A percentile compares a stretch with the other conserved stretches of the same genome.
Conservation (phyloP, 495 filamentous ascomycete genomes). For the Haplographium delicatum region DNA sequence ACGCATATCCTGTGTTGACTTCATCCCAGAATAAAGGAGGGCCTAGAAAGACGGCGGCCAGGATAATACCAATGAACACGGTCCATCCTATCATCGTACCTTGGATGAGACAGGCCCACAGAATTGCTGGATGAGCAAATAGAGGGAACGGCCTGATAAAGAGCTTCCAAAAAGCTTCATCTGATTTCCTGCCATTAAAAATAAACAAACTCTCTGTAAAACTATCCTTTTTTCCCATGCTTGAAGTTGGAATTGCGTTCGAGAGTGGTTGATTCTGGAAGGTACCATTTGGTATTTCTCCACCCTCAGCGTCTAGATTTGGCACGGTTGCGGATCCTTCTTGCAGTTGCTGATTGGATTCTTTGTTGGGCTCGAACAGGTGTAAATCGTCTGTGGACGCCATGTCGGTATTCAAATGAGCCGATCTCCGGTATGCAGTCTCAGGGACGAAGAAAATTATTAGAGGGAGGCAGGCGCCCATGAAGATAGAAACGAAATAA, state of each 20-base stretch:
- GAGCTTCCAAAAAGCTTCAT: conserved; percentile 55
- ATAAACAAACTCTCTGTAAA: conserved; percentile 54
- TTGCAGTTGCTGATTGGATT: background rate
- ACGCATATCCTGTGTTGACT: conserved; percentile 81
- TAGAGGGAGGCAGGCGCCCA: conserved; percentile 54
- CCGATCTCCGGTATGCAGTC: conserved; percentile 67
- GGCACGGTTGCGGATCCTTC: background rate
- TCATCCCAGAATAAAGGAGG: conserved; percentile 78
- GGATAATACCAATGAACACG: conserved; percentile 83
- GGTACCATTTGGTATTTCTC: conserved; percentile 11
- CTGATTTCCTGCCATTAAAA: conserved; percentile 77
- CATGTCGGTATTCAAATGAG: conserved; percentile 59
- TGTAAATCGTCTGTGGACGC: conserved; percentile 23
- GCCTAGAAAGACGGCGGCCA: conserved; percentile 76
- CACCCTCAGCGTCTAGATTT: background rate
- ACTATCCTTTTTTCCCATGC: conserved; percentile 30
- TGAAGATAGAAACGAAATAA: conserved; percentile 69
- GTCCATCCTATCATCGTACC: conserved; percentile 92
- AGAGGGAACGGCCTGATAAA: conserved; percentile 59
- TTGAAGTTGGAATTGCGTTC: background rate
- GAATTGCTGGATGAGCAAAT: conserved; percentile 73
- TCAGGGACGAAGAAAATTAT: conserved; percentile 80
- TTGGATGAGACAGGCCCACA: conserved; percentile 90
- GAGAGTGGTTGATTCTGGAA: conserved; percentile 1
- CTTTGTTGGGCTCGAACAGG: background rate